A percentile compares a stretch with the other conserved stretches of the same genome.
Evolutionary conservation across 129 eudicot species (phyloP).

Genomic region (Centrapalus pauciflorus): DNA sequence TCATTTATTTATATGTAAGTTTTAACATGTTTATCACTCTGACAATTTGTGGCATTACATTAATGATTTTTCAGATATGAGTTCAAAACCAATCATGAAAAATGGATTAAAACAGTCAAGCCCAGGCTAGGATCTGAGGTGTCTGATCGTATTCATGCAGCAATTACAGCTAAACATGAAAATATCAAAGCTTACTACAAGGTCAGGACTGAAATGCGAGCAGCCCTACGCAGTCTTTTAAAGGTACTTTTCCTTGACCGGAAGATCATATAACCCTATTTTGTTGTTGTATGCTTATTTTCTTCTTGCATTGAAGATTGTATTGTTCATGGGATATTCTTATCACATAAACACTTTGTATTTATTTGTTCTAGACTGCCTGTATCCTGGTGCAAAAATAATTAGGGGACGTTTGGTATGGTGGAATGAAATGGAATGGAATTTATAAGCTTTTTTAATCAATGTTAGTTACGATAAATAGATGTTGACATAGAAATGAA

Average conservation of each 20-base stretch:
- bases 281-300: not conserved
- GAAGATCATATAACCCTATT: not conserved
- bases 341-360: not conserved
- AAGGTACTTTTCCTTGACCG: conserved; percentile 45
- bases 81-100: conserved; percentile 80
- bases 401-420: too few relatives aligned
- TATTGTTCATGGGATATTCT: not conserved
- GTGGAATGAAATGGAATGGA: too few relatives aligned
- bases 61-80: conserved; percentile 52
- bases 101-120: conserved; percentile 68
- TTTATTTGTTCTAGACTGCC: not conserved
- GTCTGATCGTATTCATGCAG: conserved; percentile 53
- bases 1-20: not conserved
- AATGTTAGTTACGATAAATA: too few relatives aligned
- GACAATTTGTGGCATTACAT: conserved; percentile 2
- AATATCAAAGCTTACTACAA: conserved; percentile 65
- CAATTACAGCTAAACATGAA: conserved; percentile 47
- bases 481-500: too few relatives aligned
- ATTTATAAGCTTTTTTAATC: too few relatives aligned
- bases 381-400: not conserved
- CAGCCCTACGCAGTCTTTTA: conserved; percentile 61
- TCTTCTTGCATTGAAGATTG: not conserved
- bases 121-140: conserved; percentile 65
- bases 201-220: conserved; percentile 81
- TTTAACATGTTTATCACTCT: conserved; percentile 1